Evolutionary conservation across 176 grass and related monocot species (phyloP), one percentile per base, ranked within the genome.

Genomic region (Carex kokanica): DNA sequence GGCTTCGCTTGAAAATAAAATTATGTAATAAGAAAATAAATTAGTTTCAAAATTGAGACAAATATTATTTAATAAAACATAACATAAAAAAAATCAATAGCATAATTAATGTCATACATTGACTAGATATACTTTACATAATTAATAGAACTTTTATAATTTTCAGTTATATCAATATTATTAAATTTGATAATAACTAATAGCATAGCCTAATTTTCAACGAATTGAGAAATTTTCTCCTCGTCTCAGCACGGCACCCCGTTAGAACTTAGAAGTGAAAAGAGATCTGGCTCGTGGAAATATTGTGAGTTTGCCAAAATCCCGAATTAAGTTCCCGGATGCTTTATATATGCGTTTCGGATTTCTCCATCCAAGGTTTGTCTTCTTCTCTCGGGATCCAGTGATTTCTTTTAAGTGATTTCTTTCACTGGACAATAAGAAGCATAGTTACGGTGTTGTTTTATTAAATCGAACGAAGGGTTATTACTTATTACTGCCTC

Each of bases 311-410:
- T 68, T 40, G 64, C 1, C 64, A 16, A 74, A 51, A 52, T 74
- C 53, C 45, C 45, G 4, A 74, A 74, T 53, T 47, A 12, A 74
- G 7, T 74, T 27, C 23, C 23, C 10, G 70, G 43, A 52, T 74
- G 70, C 52, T 55, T 55, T 53, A 8, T 53, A 23, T 15, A 53
- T 15, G 71, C 47, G 23, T 21, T 5, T 77, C 14, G 47, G 24
- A 55, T 55, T 77, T 77, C 73, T 55, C 49, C 73, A 55, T 77
- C 24, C 56, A 77, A 77, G 73, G 73, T 55, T 55, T 17, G 66
- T 49, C 24, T 55, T 68, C 43, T 55, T 29, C 11, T 75, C 23
- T 55, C 24, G 20, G 45, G 21, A 53, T 75, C 45, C 1, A 16
- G 6, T 68, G 31, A 6, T 38, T 61, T 68, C 31, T 38, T 38